These are phyloP conservation scores for Cadophora gregata DNA, from an alignment of 2,329 filamentous ascomycete genomes.

Conservation along the genomic window DNA sequence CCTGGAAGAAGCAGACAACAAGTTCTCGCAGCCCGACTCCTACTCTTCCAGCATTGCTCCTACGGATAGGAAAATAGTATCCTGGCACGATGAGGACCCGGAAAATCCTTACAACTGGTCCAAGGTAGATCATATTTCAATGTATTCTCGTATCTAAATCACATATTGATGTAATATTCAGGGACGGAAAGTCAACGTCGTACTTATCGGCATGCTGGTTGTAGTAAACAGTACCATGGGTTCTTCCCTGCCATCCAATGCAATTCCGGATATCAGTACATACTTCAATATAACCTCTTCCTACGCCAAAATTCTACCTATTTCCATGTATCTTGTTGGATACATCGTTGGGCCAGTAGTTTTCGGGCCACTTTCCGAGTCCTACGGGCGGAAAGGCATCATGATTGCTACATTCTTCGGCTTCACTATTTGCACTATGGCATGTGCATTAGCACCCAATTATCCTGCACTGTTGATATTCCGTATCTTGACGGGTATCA, in stretches of 20 bases:
- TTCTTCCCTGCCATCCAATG: slow-evolving; percentile 68
- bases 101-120: slow-evolving; percentile 45
- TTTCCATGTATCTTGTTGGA: slow-evolving; percentile 68
- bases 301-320: slow-evolving; percentile 54
- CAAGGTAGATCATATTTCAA: slow-evolving; percentile 25
- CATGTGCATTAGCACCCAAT: slow-evolving; percentile 66
- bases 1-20: slow-evolving; percentile 50
- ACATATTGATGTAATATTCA: slow-evolving; percentile 38
- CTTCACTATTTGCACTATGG: slow-evolving; percentile 71
- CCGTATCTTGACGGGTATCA: slow-evolving; percentile 64
- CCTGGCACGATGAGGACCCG: slow-evolving; percentile 40
- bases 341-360: slow-evolving; percentile 63
- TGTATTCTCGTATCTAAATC: neutral
- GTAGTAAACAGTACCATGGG: slow-evolving; percentile 74
- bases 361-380: slow-evolving; percentile 71
- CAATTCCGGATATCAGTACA: slow-evolving; percentile 60
- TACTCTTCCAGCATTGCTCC: slow-evolving; percentile 31
- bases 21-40: slow-evolving; percentile 37
- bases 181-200: slow-evolving; percentile 59
- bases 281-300: slow-evolving; percentile 61
- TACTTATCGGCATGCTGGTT: slow-evolving; percentile 60
- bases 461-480: slow-evolving; percentile 67
- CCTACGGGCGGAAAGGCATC: slow-evolving; percentile 64
- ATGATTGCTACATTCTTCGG: slow-evolving; percentile 69
- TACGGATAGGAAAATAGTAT: slow-evolving; percentile 36